These are phyloP conservation scores for Lactarius hengduanensis DNA, from an alignment of 768 basidiomycete species.

Conservation along the genomic window DNA sequence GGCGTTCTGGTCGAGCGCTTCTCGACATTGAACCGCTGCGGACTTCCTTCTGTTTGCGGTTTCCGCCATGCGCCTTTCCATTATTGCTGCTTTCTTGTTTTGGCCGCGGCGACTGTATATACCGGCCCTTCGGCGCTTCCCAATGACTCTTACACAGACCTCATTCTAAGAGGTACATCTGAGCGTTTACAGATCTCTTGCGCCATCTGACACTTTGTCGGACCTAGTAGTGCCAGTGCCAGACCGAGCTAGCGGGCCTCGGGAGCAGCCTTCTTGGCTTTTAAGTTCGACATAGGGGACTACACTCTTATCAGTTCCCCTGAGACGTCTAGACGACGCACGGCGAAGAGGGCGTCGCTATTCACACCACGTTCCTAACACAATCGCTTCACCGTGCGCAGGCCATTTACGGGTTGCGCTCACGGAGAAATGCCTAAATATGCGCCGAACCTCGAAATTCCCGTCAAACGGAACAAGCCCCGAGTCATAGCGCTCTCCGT, in stretches of 20 bases:
- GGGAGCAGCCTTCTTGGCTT: constrained; percentile 27
- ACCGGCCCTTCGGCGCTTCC: not conserved
- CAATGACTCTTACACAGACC: not conserved
- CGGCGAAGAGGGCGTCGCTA: too few relatives aligned
- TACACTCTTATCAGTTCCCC: too few relatives aligned
- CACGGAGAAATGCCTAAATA: too few relatives aligned
- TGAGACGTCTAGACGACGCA: too few relatives aligned
- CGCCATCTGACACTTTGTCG: not conserved
- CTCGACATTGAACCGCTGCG: not conserved
- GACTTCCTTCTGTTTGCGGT: not conserved
- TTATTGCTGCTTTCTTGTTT: not conserved
- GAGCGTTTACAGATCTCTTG: not conserved
- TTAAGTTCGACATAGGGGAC: too few relatives aligned
- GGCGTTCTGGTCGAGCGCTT: not conserved
- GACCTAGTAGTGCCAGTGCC: too few relatives aligned
- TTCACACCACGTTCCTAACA: too few relatives aligned
- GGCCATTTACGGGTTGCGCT: too few relatives aligned
- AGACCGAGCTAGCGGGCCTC: constrained; percentile 12
- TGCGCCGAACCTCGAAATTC: too few relatives aligned
- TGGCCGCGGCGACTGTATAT: not conserved
- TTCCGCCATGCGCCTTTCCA: not conserved
- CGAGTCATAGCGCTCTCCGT: too few relatives aligned
- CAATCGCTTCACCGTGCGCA: too few relatives aligned
- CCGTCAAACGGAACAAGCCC: too few relatives aligned
- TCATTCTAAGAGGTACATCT: constrained; percentile 16